Conservation (phyloP, 1,284 basidiomycete genomes). For the Phenoliferia sp. region DNA sequence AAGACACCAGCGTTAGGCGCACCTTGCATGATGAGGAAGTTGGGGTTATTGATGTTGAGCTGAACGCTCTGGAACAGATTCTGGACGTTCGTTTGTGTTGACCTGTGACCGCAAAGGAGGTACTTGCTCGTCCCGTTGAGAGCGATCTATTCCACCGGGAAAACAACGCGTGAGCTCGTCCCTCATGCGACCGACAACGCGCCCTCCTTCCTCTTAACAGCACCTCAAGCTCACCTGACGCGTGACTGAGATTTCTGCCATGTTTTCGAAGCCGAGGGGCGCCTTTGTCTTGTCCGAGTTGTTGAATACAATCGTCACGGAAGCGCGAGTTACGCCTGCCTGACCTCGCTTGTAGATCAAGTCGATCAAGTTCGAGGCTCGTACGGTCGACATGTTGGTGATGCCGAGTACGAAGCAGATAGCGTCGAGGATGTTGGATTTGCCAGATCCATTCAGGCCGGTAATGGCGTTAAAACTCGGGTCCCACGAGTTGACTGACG, state of each 20-base stretch:
- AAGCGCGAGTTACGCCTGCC: constrained; percentile 93
- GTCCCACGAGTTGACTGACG: constrained; percentile 46
- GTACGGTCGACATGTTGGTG: constrained; percentile 80
- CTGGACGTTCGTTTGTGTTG: constrained; percentile 81
- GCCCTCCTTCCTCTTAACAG: background rate
- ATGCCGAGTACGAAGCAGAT: constrained; percentile 97
- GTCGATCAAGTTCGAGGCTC: constrained; percentile 93
- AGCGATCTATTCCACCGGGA: constrained; percentile 58
- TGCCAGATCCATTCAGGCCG: constrained; percentile 55
- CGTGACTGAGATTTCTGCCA: constrained; percentile 89
- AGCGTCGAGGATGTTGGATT: constrained; percentile 96
- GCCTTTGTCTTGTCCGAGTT: constrained; percentile 88
- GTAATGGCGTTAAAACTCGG: constrained; percentile 48
- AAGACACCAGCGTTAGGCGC: constrained; percentile 41
- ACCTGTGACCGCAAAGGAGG: constrained; percentile 93
- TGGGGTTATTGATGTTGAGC: constrained; percentile 99
- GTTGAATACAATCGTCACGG: constrained; percentile 98
- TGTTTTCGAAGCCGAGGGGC: constrained; percentile 78
- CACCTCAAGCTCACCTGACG: constrained; percentile 65
- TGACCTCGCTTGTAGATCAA: constrained; percentile 97
- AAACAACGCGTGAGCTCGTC: constrained; percentile 29
- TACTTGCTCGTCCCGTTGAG: constrained; percentile 95
- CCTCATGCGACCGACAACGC: background rate
- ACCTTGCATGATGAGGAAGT: constrained; percentile 99
- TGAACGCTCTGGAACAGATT: constrained; percentile 95